Percentiles rank a stretch among this genome's conserved stretches.
phyloP scores from a whole-genome alignment of 1,139 yeast genomes.

The Zhuliangozyma parablackwelliae region DNA sequence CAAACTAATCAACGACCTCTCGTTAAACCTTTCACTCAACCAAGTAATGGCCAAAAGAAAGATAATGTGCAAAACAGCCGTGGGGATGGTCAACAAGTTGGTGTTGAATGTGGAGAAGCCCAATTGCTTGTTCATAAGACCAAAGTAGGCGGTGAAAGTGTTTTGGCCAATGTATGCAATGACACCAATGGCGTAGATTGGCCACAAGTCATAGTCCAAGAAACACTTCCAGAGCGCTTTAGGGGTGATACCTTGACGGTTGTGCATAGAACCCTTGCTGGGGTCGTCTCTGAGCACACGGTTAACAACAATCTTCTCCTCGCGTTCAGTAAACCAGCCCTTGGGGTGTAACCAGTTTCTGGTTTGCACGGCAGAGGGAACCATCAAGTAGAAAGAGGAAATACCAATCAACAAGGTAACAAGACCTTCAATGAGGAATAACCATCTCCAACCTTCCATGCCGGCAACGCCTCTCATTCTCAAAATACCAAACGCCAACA shows the following conservation, averaged over 20 bases:
- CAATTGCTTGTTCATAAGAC: slow-evolving; percentile 41
- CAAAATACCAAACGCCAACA: slow-evolving; percentile 32
- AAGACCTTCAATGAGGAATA: slow-evolving; percentile 61
- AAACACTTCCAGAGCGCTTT: slow-evolving; percentile 37
- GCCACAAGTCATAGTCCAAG: slow-evolving; percentile 56
- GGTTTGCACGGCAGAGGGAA: slow-evolving; percentile 56
- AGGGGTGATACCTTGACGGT: slow-evolving; percentile 50
- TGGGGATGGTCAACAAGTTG: slow-evolving; percentile 53
- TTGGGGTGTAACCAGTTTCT: slow-evolving; percentile 45
- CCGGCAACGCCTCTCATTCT: slow-evolving; percentile 24
- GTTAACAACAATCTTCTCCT: slow-evolving; percentile 60
- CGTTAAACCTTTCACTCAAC: slow-evolving; percentile 35
- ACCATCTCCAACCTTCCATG: slow-evolving; percentile 57
- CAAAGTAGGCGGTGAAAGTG: slow-evolving; percentile 20
- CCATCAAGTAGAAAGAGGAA: slow-evolving; percentile 51
- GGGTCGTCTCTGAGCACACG: slow-evolving; percentile 66
- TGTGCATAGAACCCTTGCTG: slow-evolving; percentile 63
- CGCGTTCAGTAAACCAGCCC: slow-evolving; percentile 64
- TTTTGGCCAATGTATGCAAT: slow-evolving; percentile 40
- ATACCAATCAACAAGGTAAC: slow-evolving; percentile 55
- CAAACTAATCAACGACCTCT: slow-evolving; percentile 30
- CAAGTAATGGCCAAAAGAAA: slow-evolving; percentile 35
- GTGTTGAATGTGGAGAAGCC: slow-evolving; percentile 56
- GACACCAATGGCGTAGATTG: slow-evolving; percentile 50
- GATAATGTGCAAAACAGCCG: slow-evolving; percentile 10